Evolutionary conservation across 1,139 yeast genomes (phyloP).

Genomic region (Taiozyma onychis): DNA sequence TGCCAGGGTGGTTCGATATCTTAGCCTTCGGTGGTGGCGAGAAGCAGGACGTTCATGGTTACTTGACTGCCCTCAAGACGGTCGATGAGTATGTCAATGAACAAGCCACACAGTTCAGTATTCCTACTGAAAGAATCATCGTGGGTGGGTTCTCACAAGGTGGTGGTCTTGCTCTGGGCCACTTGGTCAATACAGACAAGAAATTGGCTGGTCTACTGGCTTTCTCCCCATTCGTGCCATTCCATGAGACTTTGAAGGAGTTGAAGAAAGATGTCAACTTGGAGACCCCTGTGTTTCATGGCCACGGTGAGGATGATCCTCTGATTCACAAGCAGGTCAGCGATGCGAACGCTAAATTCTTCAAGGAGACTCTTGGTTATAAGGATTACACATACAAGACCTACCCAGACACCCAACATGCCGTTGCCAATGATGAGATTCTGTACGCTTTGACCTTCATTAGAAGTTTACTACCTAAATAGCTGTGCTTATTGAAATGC

Average conservation of each 20-base stretch:
- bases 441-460: conserved; percentile 10
- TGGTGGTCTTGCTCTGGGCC: conserved; percentile 70
- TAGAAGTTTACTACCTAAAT: not conserved
- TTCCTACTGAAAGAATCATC: conserved; percentile 65
- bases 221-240: conserved; percentile 74
- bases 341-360: conserved; percentile 40
- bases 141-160: conserved; percentile 97
- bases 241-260: conserved; percentile 35
- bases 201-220: conserved; percentile 77
- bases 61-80: conserved; percentile 47
- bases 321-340: conserved; percentile 51
- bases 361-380: conserved; percentile 41
- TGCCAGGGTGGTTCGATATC: conserved; percentile 92
- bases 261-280: conserved; percentile 35
- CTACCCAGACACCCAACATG: conserved; percentile 33
- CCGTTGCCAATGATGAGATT: conserved; percentile 17
- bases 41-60: conserved; percentile 60
- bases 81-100: conserved; percentile 53
- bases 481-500: not conserved
- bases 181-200: conserved; percentile 40
- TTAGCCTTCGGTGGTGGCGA: conserved; percentile 45
- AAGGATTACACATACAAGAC: conserved; percentile 47
- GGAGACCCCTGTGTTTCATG: conserved; percentile 77
- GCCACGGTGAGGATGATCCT: conserved; percentile 81
- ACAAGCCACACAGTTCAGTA: conserved; percentile 51